A percentile compares a stretch with the other conserved stretches of the same genome.
phyloP scores from a whole-genome alignment of 129 eudicot genomes.

The Tanacetum coccineum region DNA sequence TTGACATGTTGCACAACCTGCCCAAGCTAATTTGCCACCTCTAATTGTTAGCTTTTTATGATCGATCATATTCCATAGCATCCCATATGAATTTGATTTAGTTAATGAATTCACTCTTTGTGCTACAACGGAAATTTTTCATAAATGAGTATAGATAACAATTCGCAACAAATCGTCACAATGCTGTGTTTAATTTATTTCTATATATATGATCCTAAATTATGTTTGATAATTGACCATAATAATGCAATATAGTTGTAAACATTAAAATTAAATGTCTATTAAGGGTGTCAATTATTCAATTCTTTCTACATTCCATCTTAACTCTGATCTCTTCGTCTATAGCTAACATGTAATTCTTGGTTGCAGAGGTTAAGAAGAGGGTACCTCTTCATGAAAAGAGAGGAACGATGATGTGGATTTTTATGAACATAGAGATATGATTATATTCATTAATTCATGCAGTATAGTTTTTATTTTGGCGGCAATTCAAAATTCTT shows the following conservation, averaged over 20 bases:
- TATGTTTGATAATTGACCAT: neutral
- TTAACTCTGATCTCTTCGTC: neutral
- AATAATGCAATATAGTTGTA: neutral
- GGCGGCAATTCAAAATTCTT: constrained; percentile 47
- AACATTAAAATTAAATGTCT: neutral
- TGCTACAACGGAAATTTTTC: neutral
- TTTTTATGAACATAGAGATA: constrained; percentile 33
- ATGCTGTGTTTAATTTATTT: no score
- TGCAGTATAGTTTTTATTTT: constrained; percentile 29
- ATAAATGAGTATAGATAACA: neutral
- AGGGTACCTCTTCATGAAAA: constrained; percentile 55
- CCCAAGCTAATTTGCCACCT: no score
- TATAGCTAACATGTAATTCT: neutral
- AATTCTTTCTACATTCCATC: no score
- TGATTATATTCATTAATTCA: constrained; percentile 28
- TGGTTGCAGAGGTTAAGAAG: constrained; percentile 72
- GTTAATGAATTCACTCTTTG: neutral
- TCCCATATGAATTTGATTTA: neutral
- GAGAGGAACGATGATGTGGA: constrained; percentile 67
- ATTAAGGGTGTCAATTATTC: no score
- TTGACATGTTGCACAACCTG: no score
- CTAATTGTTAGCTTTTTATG: no score
- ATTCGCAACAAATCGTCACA: neutral
- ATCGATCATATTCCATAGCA: no score
- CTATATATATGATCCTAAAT: neutral